Evolutionary conservation across 208 protist genomes (phyloP).

Genomic region (Trypanosoma congolense): DNA sequence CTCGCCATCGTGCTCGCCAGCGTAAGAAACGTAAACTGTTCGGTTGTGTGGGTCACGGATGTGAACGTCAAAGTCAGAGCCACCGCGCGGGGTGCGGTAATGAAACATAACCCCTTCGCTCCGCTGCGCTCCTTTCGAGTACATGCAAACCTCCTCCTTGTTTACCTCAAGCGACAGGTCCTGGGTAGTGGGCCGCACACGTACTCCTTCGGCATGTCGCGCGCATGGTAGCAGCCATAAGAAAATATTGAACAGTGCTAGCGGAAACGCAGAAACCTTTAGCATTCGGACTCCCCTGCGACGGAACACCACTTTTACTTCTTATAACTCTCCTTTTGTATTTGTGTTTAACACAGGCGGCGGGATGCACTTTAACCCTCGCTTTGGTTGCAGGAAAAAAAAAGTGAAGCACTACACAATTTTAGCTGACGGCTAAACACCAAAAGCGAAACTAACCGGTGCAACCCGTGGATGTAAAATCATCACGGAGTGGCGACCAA

Average conservation of each 20-base stretch:
- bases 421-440: no score
- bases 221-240: neutral
- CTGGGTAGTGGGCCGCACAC: slow-evolving; percentile 44
- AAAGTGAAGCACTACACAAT: no score
- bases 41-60: slow-evolving; percentile 52
- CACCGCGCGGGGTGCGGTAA: slow-evolving; percentile 63
- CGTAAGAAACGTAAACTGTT: slow-evolving; percentile 67
- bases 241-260: neutral
- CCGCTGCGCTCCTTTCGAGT: slow-evolving; percentile 42
- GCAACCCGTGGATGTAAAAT: no score
- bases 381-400: no score
- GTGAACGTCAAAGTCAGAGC: slow-evolving; percentile 66
- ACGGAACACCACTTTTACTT: no score
- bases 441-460: no score
- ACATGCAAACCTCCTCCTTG: slow-evolving; percentile 71
- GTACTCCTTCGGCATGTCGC: slow-evolving; percentile 22
- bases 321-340: no score
- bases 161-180: slow-evolving; percentile 56
- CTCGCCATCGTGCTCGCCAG: slow-evolving; percentile 63
- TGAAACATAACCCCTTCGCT: slow-evolving; percentile 71
- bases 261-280: no score
- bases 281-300: no score
- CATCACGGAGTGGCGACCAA: no score
- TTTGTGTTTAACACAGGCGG: no score
- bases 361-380: no score